These are phyloP conservation scores for Onygenales sp. DNA, from an alignment of 2,329 filamentous ascomycete species.

Conservation along the genomic window DNA sequence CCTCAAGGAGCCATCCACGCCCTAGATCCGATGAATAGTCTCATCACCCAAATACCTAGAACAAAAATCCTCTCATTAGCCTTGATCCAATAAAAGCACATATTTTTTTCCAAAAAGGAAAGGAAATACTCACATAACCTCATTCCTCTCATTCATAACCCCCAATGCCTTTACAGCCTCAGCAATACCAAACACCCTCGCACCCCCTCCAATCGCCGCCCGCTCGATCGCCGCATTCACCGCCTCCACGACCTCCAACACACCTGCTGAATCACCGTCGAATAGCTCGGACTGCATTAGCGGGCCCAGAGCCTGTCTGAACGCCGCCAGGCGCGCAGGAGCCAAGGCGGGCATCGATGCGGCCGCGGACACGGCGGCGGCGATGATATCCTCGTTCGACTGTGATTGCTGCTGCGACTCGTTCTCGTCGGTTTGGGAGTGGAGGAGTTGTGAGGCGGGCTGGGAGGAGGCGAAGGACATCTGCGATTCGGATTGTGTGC, in stretches of 20 bases:
- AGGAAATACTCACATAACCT: constrained; percentile 69
- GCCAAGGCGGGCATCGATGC: constrained; percentile 43
- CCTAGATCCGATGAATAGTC: constrained; percentile 59
- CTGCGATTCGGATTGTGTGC: constrained; percentile 39
- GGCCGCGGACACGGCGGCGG: constrained; percentile 22
- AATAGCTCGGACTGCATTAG: constrained; percentile 78
- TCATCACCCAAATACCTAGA: constrained; percentile 44
- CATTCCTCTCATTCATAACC: constrained; percentile 71
- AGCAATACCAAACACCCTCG: constrained; percentile 52
- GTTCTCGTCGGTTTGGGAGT: constrained; percentile 39
- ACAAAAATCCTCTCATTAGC: constrained; percentile 10
- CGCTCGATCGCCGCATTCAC: constrained; percentile 63
- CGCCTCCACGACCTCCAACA: constrained; percentile 64
- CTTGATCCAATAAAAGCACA: constrained; percentile 24
- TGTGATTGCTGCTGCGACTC: constrained; percentile 7
- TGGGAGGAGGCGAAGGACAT: constrained; percentile 71
- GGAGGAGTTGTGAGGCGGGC: constrained; percentile 60
- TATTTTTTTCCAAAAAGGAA: constrained; percentile 32
- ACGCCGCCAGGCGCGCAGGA: constrained; percentile 56
- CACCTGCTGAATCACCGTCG: constrained; percentile 63
- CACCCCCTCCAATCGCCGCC: constrained; percentile 36
- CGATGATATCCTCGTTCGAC: constrained; percentile 9
- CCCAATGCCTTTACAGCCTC: constrained; percentile 72
- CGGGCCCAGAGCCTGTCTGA: constrained; percentile 73
- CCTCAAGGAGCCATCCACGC: neutral